Base-by-base conservation (phyloP, 306 rosid genomes). In the Vigna radiata region DNA sequence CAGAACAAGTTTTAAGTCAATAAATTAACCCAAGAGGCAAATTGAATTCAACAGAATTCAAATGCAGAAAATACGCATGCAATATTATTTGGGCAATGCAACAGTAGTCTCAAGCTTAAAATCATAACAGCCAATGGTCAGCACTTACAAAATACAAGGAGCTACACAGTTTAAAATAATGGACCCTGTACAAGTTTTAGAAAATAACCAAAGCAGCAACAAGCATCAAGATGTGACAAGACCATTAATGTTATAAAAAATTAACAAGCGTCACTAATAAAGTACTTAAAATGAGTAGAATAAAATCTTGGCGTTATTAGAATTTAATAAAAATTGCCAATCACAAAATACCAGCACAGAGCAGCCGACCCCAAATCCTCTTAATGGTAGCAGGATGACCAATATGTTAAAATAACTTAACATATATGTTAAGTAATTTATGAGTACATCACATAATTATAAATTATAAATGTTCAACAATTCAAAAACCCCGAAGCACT, bases 11-110 rank as follows among this genome's bases (percentile, higher is more conserved):
- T 75, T 61, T 21, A 55, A 21, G 50, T 63, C 6, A 78, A 27
- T 49, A 54, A 74, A 71, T n/a, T 68, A 68, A 81, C 17, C 69
- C 27, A 31, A 4, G 10, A 13, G 11, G 63, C 14, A 62, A 44
- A 52, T 36, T 50, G 59, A 72, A 54, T 68, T 77, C 72, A 60
- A 67, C 43, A 73, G 49, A 73, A 77, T 25, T 69, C 49, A 74
- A 67, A 62, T 41, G 18, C 44, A 47, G 9, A 78, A 78, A 81
- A 47, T 69, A 62, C 52, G 48, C 5, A 0, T 17, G 33, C 15
- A 43, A 62, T 54, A 74, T 54, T 13, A 19, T 62, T 78, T 27
- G 31, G 1, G 52, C 0, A 9, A 82, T 9, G 23, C 53, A 43
- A 25, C 25, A 46, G 61, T 43, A 36, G 12, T 10, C 58, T 75